These are phyloP conservation scores for Pseudocercospora cruenta DNA, from an alignment of 2,329 filamentous ascomycete species.

Conservation along the genomic window DNA sequence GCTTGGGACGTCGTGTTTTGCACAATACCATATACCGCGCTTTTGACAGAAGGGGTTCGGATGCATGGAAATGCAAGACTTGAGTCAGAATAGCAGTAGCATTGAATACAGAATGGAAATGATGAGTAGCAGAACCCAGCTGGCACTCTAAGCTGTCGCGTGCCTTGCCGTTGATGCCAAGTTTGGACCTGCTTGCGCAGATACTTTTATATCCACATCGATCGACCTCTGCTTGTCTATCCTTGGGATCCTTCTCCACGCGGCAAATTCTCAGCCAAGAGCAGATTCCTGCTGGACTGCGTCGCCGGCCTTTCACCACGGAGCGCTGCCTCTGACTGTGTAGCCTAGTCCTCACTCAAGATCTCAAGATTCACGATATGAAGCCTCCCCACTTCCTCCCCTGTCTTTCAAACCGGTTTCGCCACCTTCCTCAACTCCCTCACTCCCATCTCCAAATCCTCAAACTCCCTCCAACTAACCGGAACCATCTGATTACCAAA, in stretches of 20 bases:
- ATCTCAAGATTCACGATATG: neutral
- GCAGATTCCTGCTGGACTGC: too few relatives aligned
- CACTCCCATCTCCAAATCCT: constrained; percentile 75
- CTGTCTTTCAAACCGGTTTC: constrained; percentile 72
- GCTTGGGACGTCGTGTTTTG: neutral
- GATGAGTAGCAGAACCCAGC: neutral
- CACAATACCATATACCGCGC: constrained; percentile 6
- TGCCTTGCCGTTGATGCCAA: too few relatives aligned
- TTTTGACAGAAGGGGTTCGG: neutral
- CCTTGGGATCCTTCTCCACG: too few relatives aligned
- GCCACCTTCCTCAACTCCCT: constrained; percentile 89
- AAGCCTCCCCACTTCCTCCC: neutral
- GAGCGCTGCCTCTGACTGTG: too few relatives aligned
- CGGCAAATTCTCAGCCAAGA: too few relatives aligned
- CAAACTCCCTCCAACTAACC: constrained; percentile 93
- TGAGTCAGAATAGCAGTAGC: constrained; percentile 6
- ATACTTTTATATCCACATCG: too few relatives aligned
- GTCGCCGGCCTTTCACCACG: too few relatives aligned
- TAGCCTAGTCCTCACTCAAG: neutral
- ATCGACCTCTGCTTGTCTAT: too few relatives aligned
- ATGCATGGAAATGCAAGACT: neutral
- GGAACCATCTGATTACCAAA: constrained; percentile 89
- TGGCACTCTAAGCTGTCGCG: neutral
- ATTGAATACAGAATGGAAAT: constrained; percentile 1
- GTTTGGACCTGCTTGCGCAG: too few relatives aligned